Percentiles rank a stretch among this genome's conserved stretches.
phyloP scores from a whole-genome alignment of 495 filamentous ascomycete genomes.

The Tuber magnatum region DNA sequence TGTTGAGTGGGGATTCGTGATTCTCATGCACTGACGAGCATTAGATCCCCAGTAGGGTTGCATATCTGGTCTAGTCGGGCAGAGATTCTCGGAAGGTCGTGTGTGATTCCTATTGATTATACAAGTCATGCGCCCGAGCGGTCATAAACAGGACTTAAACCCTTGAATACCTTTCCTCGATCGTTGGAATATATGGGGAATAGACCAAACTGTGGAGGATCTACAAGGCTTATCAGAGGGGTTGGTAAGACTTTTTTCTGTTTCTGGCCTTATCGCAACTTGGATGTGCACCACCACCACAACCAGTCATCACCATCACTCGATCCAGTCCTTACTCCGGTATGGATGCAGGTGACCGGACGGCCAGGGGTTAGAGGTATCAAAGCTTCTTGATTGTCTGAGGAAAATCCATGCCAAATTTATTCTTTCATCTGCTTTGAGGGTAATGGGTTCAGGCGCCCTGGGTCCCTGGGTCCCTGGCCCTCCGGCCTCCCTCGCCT shows the following conservation, averaged over 20 bases:
- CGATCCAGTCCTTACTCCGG: neutral
- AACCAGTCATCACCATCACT: constrained; percentile 5
- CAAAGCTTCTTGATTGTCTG: no score
- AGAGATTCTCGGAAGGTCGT: neutral
- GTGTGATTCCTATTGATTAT: neutral
- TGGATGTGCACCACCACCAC: neutral
- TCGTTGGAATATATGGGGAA: neutral
- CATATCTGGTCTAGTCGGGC: neutral
- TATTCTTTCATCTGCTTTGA: no score
- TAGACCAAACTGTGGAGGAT: neutral
- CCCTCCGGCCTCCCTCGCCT: no score
- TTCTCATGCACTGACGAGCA: neutral
- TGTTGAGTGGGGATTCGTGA: neutral
- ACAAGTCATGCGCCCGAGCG: neutral
- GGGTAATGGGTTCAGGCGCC: no score
- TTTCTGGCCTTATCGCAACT: neutral
- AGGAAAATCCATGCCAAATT: no score
- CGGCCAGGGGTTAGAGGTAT: no score
- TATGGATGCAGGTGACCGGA: no score
- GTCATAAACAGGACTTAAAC: neutral
- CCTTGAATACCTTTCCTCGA: neutral
- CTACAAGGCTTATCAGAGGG: constrained; percentile 1
- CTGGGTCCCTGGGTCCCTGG: no score
- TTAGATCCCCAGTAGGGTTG: neutral
- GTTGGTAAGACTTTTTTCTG: neutral